Evolutionary conservation across 495 filamentous ascomycete species (phyloP), one percentile per base, ranked within the genome.

Genomic region (Lophiostoma macrostomum): DNA sequence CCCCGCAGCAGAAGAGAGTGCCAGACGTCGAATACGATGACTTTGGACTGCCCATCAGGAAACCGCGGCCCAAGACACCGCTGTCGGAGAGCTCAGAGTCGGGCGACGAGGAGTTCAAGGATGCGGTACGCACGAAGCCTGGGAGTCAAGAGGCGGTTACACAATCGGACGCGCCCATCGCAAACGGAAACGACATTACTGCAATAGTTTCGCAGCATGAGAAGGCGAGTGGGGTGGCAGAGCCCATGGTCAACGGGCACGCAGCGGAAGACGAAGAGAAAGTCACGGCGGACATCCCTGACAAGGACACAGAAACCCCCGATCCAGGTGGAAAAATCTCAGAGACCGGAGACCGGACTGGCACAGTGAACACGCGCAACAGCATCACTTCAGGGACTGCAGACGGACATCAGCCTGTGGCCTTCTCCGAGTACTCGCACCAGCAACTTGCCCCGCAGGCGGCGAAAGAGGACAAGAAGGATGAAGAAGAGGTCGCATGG

Each of bases 381-480:
- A 51, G 40, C 20, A 13, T 31, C 8, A 32, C 39, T 6, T 12
- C 25, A 18, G 43, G 22, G 14, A 39, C 12, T 25, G 6, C 41
- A 25, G 25, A 53, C 20, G 34, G 14, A 5, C 62, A 38, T 24
- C 52, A 55, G n/a, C 38, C 45, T 31, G 34, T 29, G 23, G 74
- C 69, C 28, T 69, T 83, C 11, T 96, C 91, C 4, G 88, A 91
- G 71, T 96, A 85, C 80, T 96, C 91, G 3, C 93, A 98, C 65
- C 91, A 96, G 71, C 82, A 85, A 56, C 74, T 94, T 11, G 78
- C 83, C 10, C 70, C 78, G 30, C 69, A 60, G 24, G 47, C 58
- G 5, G 76, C 46, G 14, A 45, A 59, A n/a, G 71, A 76, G 41
- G 64, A 71, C 6, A 66, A 68, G 8, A 64, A 64, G 24, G 73